Evolutionary conservation across 2,329 filamentous ascomycete species (phyloP).

Genomic region (Talaromyces funiculosus): DNA sequence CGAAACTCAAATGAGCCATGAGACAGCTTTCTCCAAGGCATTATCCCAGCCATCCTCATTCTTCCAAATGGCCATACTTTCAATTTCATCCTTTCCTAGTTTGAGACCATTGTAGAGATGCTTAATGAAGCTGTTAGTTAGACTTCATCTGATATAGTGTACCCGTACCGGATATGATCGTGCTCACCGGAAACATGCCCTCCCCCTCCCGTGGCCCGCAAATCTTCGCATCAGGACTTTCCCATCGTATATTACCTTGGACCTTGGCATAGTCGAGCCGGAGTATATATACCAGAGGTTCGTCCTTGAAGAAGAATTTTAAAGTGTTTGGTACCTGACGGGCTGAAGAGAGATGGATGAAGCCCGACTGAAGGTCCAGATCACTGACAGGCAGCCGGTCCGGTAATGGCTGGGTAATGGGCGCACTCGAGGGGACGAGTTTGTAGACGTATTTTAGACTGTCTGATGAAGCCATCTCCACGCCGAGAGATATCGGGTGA

Average conservation of each 20-base stretch:
- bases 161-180: background rate
- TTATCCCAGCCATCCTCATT: slow-evolving; percentile 35
- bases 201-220: slow-evolving; percentile 32
- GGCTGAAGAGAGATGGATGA: slow-evolving; percentile 36
- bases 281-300: slow-evolving; percentile 33
- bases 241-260: slow-evolving; percentile 30
- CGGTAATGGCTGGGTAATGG: slow-evolving; percentile 32
- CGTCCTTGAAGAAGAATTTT: slow-evolving; percentile 33
- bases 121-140: slow-evolving; percentile 16
- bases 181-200: slow-evolving; percentile 36
- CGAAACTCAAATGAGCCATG: slow-evolving; percentile 28
- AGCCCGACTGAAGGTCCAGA: slow-evolving; percentile 31
- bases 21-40: slow-evolving; percentile 27
- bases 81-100: slow-evolving; percentile 32
- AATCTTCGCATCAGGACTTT: slow-evolving; percentile 33
- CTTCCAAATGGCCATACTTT: slow-evolving; percentile 33
- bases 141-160: background rate
- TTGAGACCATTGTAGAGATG: slow-evolving; percentile 37
- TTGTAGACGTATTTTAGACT: slow-evolving; percentile 33
- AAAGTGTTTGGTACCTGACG: slow-evolving; percentile 35
- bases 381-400: slow-evolving; percentile 33
- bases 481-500: background rate
- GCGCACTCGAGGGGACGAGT: slow-evolving; percentile 31
- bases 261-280: slow-evolving; percentile 30
- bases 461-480: slow-evolving; percentile 10